Conservation (phyloP, 2,329 filamentous ascomycete genomes). For the Tolypocladium paradoxum region DNA sequence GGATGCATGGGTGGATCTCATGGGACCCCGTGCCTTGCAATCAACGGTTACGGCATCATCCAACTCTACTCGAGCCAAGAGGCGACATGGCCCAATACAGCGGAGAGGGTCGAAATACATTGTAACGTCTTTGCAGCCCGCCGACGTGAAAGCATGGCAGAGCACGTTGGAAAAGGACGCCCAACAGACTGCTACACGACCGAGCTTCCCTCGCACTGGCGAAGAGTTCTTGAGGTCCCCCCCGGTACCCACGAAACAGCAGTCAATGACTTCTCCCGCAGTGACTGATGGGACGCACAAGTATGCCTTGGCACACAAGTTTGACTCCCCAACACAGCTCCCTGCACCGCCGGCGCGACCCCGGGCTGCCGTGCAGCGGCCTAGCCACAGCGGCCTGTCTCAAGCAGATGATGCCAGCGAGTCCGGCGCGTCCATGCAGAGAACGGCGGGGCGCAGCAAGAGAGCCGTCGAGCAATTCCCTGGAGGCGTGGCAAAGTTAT, state of each 20-base stretch:
- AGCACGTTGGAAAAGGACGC: constrained; percentile 60
- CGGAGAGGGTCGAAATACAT: constrained; percentile 34
- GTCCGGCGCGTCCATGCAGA: constrained; percentile 26
- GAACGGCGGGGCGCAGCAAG: constrained; percentile 24
- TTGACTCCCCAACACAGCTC: constrained; percentile 35
- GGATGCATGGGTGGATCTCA: constrained; percentile 75
- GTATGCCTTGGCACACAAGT: constrained; percentile 20
- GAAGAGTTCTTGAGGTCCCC: constrained; percentile 83
- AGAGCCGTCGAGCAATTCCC: constrained; percentile 31
- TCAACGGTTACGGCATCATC: constrained; percentile 25
- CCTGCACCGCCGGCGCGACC: constrained; percentile 52
- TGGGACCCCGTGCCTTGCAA: constrained; percentile 56
- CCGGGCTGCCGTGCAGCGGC: constrained; percentile 55
- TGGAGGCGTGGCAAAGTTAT: constrained; percentile 13
- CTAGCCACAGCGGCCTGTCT: constrained; percentile 69
- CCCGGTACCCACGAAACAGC: constrained; percentile 49
- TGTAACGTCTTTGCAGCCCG: constrained; percentile 60
- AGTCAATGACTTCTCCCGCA: constrained; percentile 45
- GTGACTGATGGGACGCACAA: constrained; percentile 12
- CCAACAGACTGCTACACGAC: constrained; percentile 35
- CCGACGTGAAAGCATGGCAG: constrained; percentile 75
- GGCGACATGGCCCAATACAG: constrained; percentile 16
- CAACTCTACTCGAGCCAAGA: constrained; percentile 8
- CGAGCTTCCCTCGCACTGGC: constrained; percentile 54
- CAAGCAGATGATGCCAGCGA: constrained; percentile 26